Conservation (phyloP, 1,284 basidiomycete genomes). For the Mrakiaceae sp. region DNA sequence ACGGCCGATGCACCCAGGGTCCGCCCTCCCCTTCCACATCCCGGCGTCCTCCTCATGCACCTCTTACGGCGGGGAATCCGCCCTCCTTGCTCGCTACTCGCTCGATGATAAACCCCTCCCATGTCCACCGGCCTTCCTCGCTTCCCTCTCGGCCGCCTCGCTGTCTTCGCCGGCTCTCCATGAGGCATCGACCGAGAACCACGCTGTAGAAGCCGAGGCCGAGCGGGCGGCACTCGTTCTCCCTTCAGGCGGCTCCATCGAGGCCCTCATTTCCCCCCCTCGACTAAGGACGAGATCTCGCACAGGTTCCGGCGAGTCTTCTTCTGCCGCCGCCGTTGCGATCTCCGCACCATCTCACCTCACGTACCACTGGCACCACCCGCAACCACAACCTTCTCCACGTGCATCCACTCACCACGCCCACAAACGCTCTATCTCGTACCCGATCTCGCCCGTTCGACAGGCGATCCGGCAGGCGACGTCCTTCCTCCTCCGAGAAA, state of each 20-base stretch:
- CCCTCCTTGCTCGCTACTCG: not conserved
- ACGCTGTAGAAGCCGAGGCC: not conserved
- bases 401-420: not conserved
- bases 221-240: not conserved
- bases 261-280: conserved; percentile 14
- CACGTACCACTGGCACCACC: not conserved
- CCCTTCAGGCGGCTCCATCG: not conserved
- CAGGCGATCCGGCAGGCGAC: conserved; percentile 3
- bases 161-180: conserved; percentile 10
- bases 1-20: not conserved
- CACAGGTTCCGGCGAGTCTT: not conserved
- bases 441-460: conserved; percentile 4
- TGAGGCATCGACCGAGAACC: conserved; percentile 2
- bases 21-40: not conserved
- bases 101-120: not conserved
- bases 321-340: not conserved
- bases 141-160: not conserved
- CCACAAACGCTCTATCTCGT: conserved; percentile 6
- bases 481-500: conserved; percentile 9
- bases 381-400: not conserved
- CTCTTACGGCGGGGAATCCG: not conserved
- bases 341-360: not conserved
- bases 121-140: not conserved
- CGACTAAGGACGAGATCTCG: not conserved
- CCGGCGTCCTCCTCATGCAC: not conserved